phyloP scores from a whole-genome alignment of 805 yeast genomes.

The Yarrowia osloensis region DNA sequence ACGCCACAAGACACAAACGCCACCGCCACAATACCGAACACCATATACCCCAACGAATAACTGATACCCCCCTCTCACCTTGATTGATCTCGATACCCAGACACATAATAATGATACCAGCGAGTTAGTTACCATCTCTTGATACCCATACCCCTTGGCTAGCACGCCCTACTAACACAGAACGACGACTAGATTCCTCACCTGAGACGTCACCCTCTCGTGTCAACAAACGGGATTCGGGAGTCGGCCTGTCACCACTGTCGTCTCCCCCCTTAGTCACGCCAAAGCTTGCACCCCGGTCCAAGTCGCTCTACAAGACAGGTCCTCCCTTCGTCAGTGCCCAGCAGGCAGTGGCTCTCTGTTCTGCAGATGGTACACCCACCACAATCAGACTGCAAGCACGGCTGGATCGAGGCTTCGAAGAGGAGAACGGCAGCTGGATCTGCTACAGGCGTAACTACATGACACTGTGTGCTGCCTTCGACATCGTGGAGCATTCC shows the following conservation, averaged over 20 bases:
- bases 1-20: background rate
- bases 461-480: slow-evolving; percentile 30
- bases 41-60: background rate
- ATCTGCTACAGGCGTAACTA: slow-evolving; percentile 31
- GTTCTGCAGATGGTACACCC: background rate
- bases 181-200: slow-evolving; percentile 8
- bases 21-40: background rate
- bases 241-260: background rate
- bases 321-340: background rate
- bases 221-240: background rate
- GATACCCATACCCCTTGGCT: background rate
- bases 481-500: slow-evolving; percentile 22
- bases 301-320: slow-evolving; percentile 23
- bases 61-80: slow-evolving; percentile 17
- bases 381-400: slow-evolving; percentile 6
- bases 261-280: background rate
- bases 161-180: slow-evolving; percentile 28
- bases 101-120: slow-evolving; percentile 3
- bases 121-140: background rate
- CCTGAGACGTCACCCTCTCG: background rate
- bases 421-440: slow-evolving; percentile 29
- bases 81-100: background rate
- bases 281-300: slow-evolving; percentile 19
- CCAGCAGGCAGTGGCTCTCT: background rate
- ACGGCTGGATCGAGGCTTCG: slow-evolving; percentile 30